Conservation (phyloP, 306 rosid species). For the Chamaecrista fasciculata region DNA sequence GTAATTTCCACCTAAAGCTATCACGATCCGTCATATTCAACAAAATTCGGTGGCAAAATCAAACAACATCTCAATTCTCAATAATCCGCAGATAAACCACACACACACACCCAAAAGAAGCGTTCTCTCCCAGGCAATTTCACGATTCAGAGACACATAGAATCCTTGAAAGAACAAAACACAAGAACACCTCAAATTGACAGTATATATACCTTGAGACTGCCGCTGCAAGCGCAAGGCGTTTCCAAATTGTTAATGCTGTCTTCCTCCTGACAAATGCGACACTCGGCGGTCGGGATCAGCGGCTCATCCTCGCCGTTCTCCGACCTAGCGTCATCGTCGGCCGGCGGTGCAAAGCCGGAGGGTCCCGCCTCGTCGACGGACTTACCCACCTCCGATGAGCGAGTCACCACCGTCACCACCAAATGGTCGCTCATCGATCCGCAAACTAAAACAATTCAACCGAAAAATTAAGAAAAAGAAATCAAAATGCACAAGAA, state of each 20-base stretch:
- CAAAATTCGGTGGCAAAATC: not conserved
- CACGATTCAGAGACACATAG: not conserved
- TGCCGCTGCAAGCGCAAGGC: conserved; percentile 92
- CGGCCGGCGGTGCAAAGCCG: conserved; percentile 28
- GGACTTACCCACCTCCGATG: conserved; percentile 5
- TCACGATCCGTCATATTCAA: not conserved
- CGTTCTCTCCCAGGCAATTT: not conserved
- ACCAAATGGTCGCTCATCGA: conserved; percentile 89
- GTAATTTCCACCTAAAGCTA: not conserved
- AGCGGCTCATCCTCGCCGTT: conserved; percentile 61
- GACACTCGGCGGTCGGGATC: conserved; percentile 83
- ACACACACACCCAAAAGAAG: not conserved
- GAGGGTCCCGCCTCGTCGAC: conserved; percentile 36
- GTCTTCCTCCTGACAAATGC: conserved; percentile 98
- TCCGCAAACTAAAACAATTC: conserved; percentile 6
- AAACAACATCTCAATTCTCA: not conserved
- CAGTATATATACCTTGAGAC: conserved; percentile 64
- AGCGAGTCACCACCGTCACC: conserved; percentile 39
- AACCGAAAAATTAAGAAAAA: not conserved
- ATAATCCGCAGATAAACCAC: not conserved
- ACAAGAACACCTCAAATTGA: not conserved
- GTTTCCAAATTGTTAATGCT: conserved; percentile 63
- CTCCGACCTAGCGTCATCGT: conserved; percentile 18
- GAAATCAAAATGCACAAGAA: not conserved
- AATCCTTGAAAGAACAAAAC: not conserved